Base-by-base conservation (phyloP, 768 basidiomycete species). In the Kwoniella sp. region DNA sequence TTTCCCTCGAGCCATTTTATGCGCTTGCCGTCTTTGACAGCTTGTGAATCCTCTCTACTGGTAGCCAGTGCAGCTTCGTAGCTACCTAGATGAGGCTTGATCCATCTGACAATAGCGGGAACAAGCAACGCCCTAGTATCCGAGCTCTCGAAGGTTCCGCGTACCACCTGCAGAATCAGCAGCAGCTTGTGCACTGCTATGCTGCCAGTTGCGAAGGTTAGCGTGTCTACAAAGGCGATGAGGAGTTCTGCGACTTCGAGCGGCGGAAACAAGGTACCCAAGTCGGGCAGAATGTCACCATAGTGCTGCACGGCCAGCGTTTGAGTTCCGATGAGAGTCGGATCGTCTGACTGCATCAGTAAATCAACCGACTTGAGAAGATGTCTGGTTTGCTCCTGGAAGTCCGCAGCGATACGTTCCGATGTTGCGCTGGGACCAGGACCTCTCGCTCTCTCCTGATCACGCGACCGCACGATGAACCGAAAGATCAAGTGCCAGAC, bases 401-500 rank as follows among this genome's bases (percentile, higher is more conserved):
- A 96, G 0, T 80, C 81, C 8, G 80, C 73, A 67, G 93, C 91
- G 37, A 92, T 77, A 73, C 91, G 88, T 57, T 90, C 88, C 7
- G 86, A 83, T 0, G 89, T 90, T 1, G 86, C 83, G 10, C 85
- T 87, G 77, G 88, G 84, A 0, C 85, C 85, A 20, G 84, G 70
- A 53, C 90, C 88, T 66, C 85, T 85, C 5, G 79, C 78, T 72
- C 88, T 88, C 72, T 93, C 91, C 38, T 93, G 72, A 64, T 90
- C 89, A 29, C 91, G 79, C 2, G 91, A 85, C n/a, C 88, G 81
- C 14, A 87, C 83, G 65, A 95, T 87, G 75, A 98, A 89, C 70
- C 88, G 88, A 82, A 96, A 89, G 62, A 98, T 84, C 68, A 92
- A 89, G 67, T 90, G 87, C 90, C 90, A 93, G 26, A 96, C 93